phyloP scores from a whole-genome alignment of 2,329 filamentous ascomycete species.

The Aciculosporium take region DNA sequence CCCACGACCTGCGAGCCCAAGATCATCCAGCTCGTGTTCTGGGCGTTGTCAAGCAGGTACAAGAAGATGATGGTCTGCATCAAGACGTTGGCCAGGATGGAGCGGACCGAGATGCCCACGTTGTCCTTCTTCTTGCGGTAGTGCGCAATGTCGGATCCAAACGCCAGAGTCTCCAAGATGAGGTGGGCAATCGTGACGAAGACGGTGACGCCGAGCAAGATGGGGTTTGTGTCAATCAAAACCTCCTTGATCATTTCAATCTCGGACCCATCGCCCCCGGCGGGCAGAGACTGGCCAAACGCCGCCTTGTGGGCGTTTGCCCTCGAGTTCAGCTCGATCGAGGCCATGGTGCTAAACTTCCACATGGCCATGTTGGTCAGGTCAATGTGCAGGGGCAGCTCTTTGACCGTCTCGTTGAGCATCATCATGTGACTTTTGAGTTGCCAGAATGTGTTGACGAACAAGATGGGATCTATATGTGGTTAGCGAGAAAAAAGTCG shows the following conservation, averaged over 20 bases:
- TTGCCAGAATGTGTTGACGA: constrained; percentile 96
- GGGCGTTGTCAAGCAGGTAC: constrained; percentile 92
- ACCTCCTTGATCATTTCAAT: constrained; percentile 97
- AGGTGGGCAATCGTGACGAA: constrained; percentile 82
- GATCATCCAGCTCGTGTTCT: constrained; percentile 99
- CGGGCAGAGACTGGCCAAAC: constrained; percentile 53
- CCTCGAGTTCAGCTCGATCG: constrained; percentile 77
- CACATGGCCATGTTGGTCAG: constrained; percentile 71
- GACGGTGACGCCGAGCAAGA: constrained; percentile 71
- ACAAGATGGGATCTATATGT: constrained; percentile 57
- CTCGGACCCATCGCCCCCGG: constrained; percentile 78
- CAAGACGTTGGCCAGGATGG: constrained; percentile 91
- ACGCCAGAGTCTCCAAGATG: constrained; percentile 88
- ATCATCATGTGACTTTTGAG: constrained; percentile 80
- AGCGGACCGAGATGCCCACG: constrained; percentile 87
- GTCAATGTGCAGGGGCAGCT: constrained; percentile 68
- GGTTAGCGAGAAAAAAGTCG: not conserved
- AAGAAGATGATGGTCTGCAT: constrained; percentile 96
- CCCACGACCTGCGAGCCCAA: constrained; percentile 82
- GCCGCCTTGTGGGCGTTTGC: constrained; percentile 67
- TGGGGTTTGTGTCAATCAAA: constrained; percentile 84
- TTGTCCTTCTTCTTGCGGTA: constrained; percentile 99
- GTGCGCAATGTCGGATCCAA: constrained; percentile 94
- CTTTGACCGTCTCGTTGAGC: constrained; percentile 77
- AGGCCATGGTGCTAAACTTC: constrained; percentile 79